Conservation (phyloP, 805 yeast species). For the Middelhovenomyces tepae region DNA sequence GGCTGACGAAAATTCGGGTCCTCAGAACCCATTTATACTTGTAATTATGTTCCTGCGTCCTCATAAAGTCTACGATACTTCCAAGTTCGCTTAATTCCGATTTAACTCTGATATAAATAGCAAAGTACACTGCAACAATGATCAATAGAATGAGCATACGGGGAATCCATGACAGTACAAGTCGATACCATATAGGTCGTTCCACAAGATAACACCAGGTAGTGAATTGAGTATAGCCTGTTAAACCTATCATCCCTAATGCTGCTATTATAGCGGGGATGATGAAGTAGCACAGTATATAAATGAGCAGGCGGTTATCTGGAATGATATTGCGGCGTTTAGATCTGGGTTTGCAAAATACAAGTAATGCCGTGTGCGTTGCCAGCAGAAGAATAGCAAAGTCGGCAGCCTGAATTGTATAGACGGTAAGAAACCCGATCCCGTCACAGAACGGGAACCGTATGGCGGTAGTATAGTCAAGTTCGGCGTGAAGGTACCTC, state of each 20-base stretch:
- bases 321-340: slow-evolving; percentile 5
- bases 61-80: neutral
- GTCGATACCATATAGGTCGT: slow-evolving; percentile 60
- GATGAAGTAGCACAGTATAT: slow-evolving; percentile 39
- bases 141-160: slow-evolving; percentile 54
- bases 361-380: slow-evolving; percentile 63
- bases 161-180: slow-evolving; percentile 73
- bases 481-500: slow-evolving; percentile 29
- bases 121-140: slow-evolving; percentile 53
- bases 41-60: neutral
- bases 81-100: slow-evolving; percentile 16
- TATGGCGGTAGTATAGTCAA: slow-evolving; percentile 35
- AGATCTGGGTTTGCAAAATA: slow-evolving; percentile 42
- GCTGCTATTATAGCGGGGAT: slow-evolving; percentile 53
- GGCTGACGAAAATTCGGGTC: neutral
- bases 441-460: slow-evolving; percentile 47
- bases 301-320: slow-evolving; percentile 31
- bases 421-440: slow-evolving; percentile 72
- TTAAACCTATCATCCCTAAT: slow-evolving; percentile 50
- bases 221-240: slow-evolving; percentile 44
- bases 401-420: slow-evolving; percentile 77
- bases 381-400: slow-evolving; percentile 74
- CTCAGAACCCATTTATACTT: neutral
- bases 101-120: slow-evolving; percentile 61
- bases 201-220: slow-evolving; percentile 58